These are phyloP conservation scores for Crithidia sp. DNA, from an alignment of 208 protist genomes.

Conservation along the genomic window DNA sequence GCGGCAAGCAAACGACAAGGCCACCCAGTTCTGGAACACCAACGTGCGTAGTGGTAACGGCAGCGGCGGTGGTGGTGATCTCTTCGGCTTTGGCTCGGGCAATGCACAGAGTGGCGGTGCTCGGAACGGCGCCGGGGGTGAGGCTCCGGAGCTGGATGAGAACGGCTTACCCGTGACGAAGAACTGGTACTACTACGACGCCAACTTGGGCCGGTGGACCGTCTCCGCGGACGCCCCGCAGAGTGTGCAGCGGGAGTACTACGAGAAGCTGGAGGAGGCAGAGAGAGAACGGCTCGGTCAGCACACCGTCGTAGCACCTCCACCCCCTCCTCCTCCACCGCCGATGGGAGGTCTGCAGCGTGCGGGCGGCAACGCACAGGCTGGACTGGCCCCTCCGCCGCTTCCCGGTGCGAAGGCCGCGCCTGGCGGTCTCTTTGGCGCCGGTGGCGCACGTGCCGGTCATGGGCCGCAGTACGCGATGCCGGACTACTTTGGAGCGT, in stretches of 20 bases:
- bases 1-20: slow-evolving; percentile 38
- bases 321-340: slow-evolving; percentile 23
- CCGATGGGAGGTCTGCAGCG: not conserved
- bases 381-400: slow-evolving; percentile 17
- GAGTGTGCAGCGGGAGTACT: slow-evolving; percentile 64
- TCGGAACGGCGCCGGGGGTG: slow-evolving; percentile 16
- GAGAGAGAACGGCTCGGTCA: slow-evolving; percentile 59
- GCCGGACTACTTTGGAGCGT: slow-evolving; percentile 58
- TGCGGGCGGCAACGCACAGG: not conserved
- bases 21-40: slow-evolving; percentile 32
- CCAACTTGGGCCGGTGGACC: slow-evolving; percentile 70
- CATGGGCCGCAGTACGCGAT: slow-evolving; percentile 65
- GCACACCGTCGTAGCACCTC: slow-evolving; percentile 45
- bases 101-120: slow-evolving; percentile 11
- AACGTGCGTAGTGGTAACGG: slow-evolving; percentile 16
- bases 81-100: slow-evolving; percentile 27
- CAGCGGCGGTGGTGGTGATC: slow-evolving; percentile 11
- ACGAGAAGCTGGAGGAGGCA: slow-evolving; percentile 59
- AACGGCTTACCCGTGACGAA: slow-evolving; percentile 79
- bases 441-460: slow-evolving; percentile 9
- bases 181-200: slow-evolving; percentile 89
- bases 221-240: slow-evolving; percentile 76
- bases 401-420: slow-evolving; percentile 6
- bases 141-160: slow-evolving; percentile 72
- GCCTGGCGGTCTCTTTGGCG: slow-evolving; percentile 14